Percentiles rank a stretch among this genome's conserved stretches.
Evolutionary conservation across 352 stramenopile species (phyloP).

Genomic region (Globisporangium yorkense): DNA sequence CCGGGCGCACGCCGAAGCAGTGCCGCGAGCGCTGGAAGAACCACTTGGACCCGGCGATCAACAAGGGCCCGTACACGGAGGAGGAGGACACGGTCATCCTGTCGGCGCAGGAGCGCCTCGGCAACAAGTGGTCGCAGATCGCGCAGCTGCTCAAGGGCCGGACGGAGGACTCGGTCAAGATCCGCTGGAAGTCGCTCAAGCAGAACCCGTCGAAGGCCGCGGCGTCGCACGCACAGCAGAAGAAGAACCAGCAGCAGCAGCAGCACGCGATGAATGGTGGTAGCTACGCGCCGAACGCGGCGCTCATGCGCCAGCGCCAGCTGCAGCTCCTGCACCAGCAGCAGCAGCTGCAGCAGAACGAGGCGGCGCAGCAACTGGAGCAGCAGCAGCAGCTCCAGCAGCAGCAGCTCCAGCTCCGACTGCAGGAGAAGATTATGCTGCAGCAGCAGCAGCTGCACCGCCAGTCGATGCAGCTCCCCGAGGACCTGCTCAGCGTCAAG

Average conservation of each 20-base stretch:
- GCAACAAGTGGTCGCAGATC: constrained; percentile 97
- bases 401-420: constrained; percentile 44
- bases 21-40: constrained; percentile 90
- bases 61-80: constrained; percentile 93
- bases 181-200: constrained; percentile 88
- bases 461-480: constrained; percentile 40
- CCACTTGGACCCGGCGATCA: constrained; percentile 88
- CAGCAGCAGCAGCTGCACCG: constrained; percentile 59
- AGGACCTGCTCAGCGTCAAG: constrained; percentile 18
- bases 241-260: constrained; percentile 68
- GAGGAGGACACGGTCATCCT: constrained; percentile 94
- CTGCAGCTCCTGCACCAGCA: constrained; percentile 70
- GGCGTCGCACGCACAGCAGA: constrained; percentile 67
- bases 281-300: constrained; percentile 28
- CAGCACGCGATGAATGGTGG: constrained; percentile 14
- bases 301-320: constrained; percentile 61
- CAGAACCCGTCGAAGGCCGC: constrained; percentile 79
- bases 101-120: constrained; percentile 82
- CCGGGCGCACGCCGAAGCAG: constrained; percentile 89
- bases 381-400: constrained; percentile 74
- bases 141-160: constrained; percentile 89
- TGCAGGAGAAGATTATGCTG: constrained; percentile 60
- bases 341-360: constrained; percentile 55
- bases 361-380: constrained; percentile 59
- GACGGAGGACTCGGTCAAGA: constrained; percentile 93